These are phyloP conservation scores for Metarhizium sp. DNA, from an alignment of 2,329 filamentous ascomycete genomes.

Conservation along the genomic window DNA sequence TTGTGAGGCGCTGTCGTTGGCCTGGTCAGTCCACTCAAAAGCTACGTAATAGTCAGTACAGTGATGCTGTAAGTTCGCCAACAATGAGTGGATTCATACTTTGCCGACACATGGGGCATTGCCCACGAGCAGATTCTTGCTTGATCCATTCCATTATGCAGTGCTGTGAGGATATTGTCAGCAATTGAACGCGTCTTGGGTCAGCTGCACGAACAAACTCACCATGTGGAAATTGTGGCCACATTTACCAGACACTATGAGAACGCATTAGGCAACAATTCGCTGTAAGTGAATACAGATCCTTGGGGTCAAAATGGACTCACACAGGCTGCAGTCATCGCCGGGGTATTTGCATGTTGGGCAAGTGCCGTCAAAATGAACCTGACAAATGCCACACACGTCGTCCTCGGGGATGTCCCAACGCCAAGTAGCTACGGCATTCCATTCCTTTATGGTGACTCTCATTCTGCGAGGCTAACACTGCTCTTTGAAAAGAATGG, in stretches of 20 bases:
- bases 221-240: slow-evolving; percentile 98
- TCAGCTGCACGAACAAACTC: slow-evolving; percentile 16
- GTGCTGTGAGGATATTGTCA: slow-evolving; percentile 47
- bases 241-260: slow-evolving; percentile 83
- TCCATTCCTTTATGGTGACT: slow-evolving; percentile 88
- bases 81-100: slow-evolving; percentile 41
- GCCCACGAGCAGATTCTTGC: slow-evolving; percentile 83
- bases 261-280: background rate
- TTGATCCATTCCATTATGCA: slow-evolving; percentile 95
- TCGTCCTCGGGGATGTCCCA: slow-evolving; percentile 98
- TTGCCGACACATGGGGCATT: slow-evolving; percentile 97
- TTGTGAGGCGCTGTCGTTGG: slow-evolving; percentile 19
- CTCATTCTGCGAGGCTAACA: slow-evolving; percentile 54
- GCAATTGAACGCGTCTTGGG: background rate
- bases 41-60: slow-evolving; percentile 14
- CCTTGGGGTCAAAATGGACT: slow-evolving; percentile 20
- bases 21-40: slow-evolving; percentile 32
- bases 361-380: slow-evolving; percentile 95
- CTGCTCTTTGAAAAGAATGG: background rate
- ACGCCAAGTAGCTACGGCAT: slow-evolving; percentile 89
- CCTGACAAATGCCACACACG: slow-evolving; percentile 96
- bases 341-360: slow-evolving; percentile 97
- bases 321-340: slow-evolving; percentile 87
- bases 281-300: background rate
- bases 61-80: background rate